A percentile compares a stretch with the other conserved stretches of the same genome.
phyloP scores from a whole-genome alignment of 2,329 filamentous ascomycete genomes.

The Fusarium denticulatum region DNA sequence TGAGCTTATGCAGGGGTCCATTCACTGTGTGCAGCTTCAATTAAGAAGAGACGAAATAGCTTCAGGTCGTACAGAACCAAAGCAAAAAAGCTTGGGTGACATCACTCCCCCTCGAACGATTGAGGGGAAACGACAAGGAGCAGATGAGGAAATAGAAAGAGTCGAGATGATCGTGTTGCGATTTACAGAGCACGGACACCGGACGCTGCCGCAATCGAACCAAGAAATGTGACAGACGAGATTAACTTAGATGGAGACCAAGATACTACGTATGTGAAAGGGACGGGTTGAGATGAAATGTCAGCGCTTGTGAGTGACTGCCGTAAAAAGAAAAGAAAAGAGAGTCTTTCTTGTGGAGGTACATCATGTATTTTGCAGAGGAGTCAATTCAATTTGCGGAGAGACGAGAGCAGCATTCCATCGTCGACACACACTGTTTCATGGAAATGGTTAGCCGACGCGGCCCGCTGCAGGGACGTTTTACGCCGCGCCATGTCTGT shows the following conservation, averaged over 20 bases:
- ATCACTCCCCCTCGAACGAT: conserved; percentile 31
- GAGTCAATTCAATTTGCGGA: background rate
- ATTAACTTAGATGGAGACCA: background rate
- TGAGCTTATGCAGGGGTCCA: background rate
- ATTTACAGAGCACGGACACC: conserved; percentile 4
- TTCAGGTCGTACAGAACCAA: background rate
- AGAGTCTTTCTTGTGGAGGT: background rate
- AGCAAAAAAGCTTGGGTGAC: conserved; percentile 21
- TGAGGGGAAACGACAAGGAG: conserved; percentile 21
- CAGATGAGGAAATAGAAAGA: background rate
- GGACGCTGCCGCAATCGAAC: background rate
- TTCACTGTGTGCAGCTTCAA: background rate
- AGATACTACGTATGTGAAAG: background rate
- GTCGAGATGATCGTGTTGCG: conserved; percentile 14
- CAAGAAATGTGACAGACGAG: background rate
- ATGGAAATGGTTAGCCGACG: conserved; percentile 33
- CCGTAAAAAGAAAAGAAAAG: background rate
- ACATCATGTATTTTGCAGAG: background rate
- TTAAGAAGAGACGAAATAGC: conserved; percentile 9
- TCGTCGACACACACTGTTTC: background rate
- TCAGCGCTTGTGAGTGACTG: background rate
- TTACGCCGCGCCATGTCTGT: conserved; percentile 10
- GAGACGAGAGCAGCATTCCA: background rate
- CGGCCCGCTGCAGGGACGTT: conserved; percentile 41
- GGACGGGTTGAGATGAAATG: background rate